These are phyloP conservation scores for Termitomyces heimii DNA, from an alignment of 768 basidiomycete genomes.

Conservation along the genomic window DNA sequence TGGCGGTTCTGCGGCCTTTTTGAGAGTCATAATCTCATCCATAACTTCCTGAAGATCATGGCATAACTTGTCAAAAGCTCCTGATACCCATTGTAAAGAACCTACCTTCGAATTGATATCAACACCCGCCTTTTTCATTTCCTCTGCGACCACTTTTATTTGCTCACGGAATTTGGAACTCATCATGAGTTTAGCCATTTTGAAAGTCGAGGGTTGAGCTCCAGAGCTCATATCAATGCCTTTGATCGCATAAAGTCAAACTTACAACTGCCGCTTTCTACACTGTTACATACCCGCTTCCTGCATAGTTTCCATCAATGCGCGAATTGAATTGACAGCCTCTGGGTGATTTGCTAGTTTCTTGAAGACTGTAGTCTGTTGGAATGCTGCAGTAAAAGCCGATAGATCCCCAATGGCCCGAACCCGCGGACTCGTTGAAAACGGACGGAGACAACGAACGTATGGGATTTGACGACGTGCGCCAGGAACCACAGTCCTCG, in stretches of 20 bases:
- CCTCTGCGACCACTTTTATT: conserved; percentile 37
- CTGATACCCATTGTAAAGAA: background rate
- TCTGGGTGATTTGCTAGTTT: conserved; percentile 46
- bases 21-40: conserved; percentile 32
- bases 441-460: conserved; percentile 7
- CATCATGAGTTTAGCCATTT: conserved; percentile 49
- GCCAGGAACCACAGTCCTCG: conserved; percentile 7
- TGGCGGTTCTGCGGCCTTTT: conserved; percentile 14
- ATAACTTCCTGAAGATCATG: conserved; percentile 36
- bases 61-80: background rate
- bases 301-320: conserved; percentile 38
- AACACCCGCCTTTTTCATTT: conserved; percentile 55
- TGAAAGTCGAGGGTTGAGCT: conserved; percentile 39
- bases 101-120: conserved; percentile 50
- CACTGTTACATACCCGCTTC: conserved; percentile 33
- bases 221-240: conserved; percentile 43
- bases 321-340: conserved; percentile 40
- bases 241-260: conserved; percentile 18
- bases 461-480: conserved; percentile 3
- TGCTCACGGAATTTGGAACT: conserved; percentile 48
- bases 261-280: background rate
- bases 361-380: conserved; percentile 37
- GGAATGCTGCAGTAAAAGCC: conserved; percentile 34
- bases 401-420: conserved; percentile 25
- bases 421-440: conserved; percentile 14